Evolutionary conservation across 257 asterid species (phyloP), one percentile per base, ranked within the genome.

Genomic region (Linderniella brevidens): DNA sequence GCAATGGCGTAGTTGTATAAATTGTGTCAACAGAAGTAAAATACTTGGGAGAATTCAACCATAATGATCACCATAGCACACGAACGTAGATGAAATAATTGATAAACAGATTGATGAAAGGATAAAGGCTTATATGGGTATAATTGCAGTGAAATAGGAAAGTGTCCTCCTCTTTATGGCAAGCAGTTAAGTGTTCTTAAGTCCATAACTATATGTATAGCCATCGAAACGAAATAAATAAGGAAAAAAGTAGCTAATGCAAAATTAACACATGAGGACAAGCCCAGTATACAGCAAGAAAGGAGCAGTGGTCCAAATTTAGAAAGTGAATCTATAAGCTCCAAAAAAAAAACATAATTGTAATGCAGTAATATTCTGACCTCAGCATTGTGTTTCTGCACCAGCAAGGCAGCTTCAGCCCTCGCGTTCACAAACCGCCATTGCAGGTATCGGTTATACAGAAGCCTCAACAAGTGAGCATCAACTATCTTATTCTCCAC

Each of bases 391-490:
- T 57, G 81, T 72, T 71, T 73, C 80, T 85, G 98, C 61, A 69
- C 79, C 46, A 59, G 58, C 62, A 77, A 64, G 58, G 75, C 68
- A 37, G 73, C 87, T 66, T 85, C 94, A 41, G 72, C 77, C 62
- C 78, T 73, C 55, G 98, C 93, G 58, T 78, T 81, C 46, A 69
- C 87, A 61, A 84, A 81, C 58, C 96, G 80, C 94, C 94, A 85
- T 58, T 90, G 98, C 65, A 90, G 68, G 65, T 81, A 76, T 46
- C 92, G 84, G 64, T 90, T 85, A 64, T 90, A 81, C 41, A 90
- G 60, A 71, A 90, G 93, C 61, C 94, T 78, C 75, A 90, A 61
- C 25, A 74, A 46, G 56, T 78, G 95, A 44, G 94, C 98, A 58
- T 85, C 96, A 7, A 81, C 64, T 40, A 81, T 85, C 63, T 70